Evolutionary conservation across 2,329 filamentous ascomycete genomes (phyloP).

Genomic region (Nothophoma quercina): DNA sequence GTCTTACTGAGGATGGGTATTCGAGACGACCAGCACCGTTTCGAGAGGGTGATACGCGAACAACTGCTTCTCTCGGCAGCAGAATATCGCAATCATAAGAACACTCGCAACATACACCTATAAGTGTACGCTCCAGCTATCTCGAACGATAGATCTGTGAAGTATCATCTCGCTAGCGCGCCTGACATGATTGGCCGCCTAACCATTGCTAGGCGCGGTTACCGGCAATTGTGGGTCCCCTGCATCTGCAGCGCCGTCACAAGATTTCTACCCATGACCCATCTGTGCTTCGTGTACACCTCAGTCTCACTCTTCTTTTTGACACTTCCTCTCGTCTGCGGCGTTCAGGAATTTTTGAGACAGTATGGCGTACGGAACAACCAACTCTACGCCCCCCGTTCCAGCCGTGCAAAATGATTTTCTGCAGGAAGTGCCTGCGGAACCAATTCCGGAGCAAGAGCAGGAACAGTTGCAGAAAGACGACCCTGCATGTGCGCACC

Average conservation of each 20-base stretch:
- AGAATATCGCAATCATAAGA: too few relatives aligned
- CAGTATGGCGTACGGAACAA: constrained; percentile 25
- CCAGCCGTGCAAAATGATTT: background rate
- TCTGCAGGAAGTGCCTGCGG: constrained; percentile 9
- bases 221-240: constrained; percentile 7
- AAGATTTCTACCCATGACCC: constrained; percentile 6
- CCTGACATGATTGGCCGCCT: constrained; percentile 1
- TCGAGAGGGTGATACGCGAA: too few relatives aligned
- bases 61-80: too few relatives aligned
- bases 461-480: constrained; percentile 12
- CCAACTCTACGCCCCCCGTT: background rate
- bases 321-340: background rate
- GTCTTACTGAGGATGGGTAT: too few relatives aligned
- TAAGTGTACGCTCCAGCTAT: too few relatives aligned
- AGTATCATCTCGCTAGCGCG: background rate
- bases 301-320: background rate
- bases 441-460: constrained; percentile 10
- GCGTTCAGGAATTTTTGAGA: background rate
- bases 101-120: too few relatives aligned
- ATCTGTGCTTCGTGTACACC: background rate
- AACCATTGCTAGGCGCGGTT: constrained; percentile 12
- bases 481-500: constrained; percentile 4
- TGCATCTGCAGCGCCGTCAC: background rate
- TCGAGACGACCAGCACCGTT: too few relatives aligned
- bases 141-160: too few relatives aligned